These are phyloP conservation scores for Verticillium nonalfalfae DNA, from an alignment of 2,329 filamentous ascomycete genomes.

Conservation along the genomic window DNA sequence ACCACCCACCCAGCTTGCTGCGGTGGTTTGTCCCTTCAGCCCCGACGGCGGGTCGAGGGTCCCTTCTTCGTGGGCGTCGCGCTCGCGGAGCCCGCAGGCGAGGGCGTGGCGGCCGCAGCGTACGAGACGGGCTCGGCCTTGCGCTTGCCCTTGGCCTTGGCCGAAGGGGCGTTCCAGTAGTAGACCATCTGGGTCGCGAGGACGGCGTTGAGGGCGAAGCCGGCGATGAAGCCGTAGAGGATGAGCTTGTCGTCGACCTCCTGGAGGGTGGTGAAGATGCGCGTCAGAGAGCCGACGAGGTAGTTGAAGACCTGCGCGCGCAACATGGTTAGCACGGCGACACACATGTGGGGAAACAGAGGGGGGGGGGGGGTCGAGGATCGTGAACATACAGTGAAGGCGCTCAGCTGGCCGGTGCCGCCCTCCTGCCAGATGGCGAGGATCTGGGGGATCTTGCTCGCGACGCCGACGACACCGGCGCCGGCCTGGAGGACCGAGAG, in stretches of 20 bases:
- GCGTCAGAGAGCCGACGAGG: slow-evolving; percentile 81
- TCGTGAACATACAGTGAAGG: slow-evolving; percentile 71
- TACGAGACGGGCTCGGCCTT: slow-evolving; percentile 5
- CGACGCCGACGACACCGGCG: slow-evolving; percentile 75
- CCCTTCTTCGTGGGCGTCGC: slow-evolving; percentile 28
- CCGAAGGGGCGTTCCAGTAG: slow-evolving; percentile 77
- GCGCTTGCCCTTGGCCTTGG: slow-evolving; percentile 36
- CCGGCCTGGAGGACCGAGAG: slow-evolving; percentile 76
- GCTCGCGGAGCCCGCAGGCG: slow-evolving; percentile 18
- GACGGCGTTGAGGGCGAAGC: slow-evolving; percentile 82
- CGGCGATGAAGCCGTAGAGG: slow-evolving; percentile 87
- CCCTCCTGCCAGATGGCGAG: slow-evolving; percentile 77
- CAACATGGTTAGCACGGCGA: neutral
- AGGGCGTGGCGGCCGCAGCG: slow-evolving; percentile 13
- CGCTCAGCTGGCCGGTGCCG: slow-evolving; percentile 89
- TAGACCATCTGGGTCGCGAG: slow-evolving; percentile 87
- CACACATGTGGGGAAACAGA: neutral
- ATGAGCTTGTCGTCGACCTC: slow-evolving; percentile 97
- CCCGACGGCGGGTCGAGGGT: slow-evolving; percentile 36
- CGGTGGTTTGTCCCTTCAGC: slow-evolving; percentile 16
- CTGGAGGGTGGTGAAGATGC: slow-evolving; percentile 96
- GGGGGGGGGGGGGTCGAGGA: neutral
- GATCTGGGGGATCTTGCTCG: slow-evolving; percentile 93
- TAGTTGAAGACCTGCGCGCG: slow-evolving; percentile 86
- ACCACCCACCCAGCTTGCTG: neutral